phyloP scores from a whole-genome alignment of 345 rosid genomes.

The Lumnitzera racemosa region DNA sequence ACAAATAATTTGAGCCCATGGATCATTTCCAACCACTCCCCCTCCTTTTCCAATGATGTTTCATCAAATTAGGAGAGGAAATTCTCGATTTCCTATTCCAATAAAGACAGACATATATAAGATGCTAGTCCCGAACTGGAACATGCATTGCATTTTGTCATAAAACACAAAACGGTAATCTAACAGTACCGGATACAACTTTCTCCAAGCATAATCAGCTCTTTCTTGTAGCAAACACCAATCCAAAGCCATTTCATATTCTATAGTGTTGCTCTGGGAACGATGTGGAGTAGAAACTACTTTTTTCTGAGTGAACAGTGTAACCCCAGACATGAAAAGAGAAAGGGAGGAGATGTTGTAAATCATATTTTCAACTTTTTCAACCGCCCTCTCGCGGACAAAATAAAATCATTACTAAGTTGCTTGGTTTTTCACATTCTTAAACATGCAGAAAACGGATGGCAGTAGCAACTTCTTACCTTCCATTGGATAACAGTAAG shows the following conservation, averaged over 20 bases:
- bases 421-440: background rate
- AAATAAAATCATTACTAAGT: background rate
- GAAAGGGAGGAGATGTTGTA: background rate
- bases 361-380: background rate
- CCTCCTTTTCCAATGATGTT: too few relatives aligned
- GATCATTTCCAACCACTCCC: too few relatives aligned
- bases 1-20: too few relatives aligned
- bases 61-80: too few relatives aligned
- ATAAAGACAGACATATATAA: too few relatives aligned
- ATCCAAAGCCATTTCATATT: constrained; percentile 29
- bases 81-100: too few relatives aligned
- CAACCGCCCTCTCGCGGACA: too few relatives aligned
- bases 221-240: constrained; percentile 27
- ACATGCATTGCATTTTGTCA: background rate
- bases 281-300: constrained; percentile 38
- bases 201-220: constrained; percentile 24
- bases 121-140: too few relatives aligned
- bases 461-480: constrained; percentile 10
- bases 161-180: too few relatives aligned
- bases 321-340: background rate
- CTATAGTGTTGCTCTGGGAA: constrained; percentile 32
- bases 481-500: constrained; percentile 32
- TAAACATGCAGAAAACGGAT: background rate
- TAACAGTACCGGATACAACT: constrained; percentile 20
- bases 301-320: constrained; percentile 11